These are phyloP conservation scores for Blastobotrys terrestris DNA, from an alignment of 805 yeast genomes.

Conservation along the genomic window DNA sequence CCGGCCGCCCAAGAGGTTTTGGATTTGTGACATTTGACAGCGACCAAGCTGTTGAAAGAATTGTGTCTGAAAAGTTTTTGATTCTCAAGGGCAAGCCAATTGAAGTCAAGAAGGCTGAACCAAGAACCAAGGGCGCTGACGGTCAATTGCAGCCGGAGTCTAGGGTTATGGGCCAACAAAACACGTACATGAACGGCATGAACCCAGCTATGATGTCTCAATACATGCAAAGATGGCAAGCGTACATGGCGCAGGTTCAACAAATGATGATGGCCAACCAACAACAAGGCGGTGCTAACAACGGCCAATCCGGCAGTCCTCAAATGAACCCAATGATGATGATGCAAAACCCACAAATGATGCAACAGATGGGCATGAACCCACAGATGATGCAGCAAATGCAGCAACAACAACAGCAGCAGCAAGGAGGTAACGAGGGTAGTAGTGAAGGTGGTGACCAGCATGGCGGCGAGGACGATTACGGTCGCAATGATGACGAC, in stretches of 20 bases:
- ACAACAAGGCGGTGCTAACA: slow-evolving; percentile 6
- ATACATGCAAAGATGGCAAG: slow-evolving; percentile 38
- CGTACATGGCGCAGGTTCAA: slow-evolving; percentile 34
- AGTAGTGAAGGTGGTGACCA: slow-evolving; percentile 4
- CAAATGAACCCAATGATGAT: slow-evolving; percentile 19
- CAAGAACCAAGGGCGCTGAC: slow-evolving; percentile 24
- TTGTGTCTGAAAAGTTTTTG: slow-evolving; percentile 73
- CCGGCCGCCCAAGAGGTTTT: slow-evolving; percentile 94
- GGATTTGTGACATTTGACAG: slow-evolving; percentile 95
- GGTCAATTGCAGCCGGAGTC: slow-evolving; percentile 8
- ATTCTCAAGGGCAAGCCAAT: slow-evolving; percentile 70
- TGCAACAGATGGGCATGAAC: slow-evolving; percentile 12
- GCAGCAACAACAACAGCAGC: slow-evolving; percentile 11
- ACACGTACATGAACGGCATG: slow-evolving; percentile 26
- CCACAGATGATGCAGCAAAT: slow-evolving; percentile 6
- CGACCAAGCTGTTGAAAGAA: slow-evolving; percentile 88
- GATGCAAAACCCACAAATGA: slow-evolving; percentile 19
- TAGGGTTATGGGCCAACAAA: slow-evolving; percentile 9
- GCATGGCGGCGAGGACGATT: slow-evolving; percentile 6
- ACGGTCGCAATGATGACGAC: slow-evolving; percentile 5
- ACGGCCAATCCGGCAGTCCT: neutral
- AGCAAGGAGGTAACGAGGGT: slow-evolving; percentile 6
- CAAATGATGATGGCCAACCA: slow-evolving; percentile 28
- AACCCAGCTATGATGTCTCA: slow-evolving; percentile 38
- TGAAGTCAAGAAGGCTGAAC: slow-evolving; percentile 42